Conservation (phyloP, 768 basidiomycete species). For the Leucocoprinus leucothites region DNA sequence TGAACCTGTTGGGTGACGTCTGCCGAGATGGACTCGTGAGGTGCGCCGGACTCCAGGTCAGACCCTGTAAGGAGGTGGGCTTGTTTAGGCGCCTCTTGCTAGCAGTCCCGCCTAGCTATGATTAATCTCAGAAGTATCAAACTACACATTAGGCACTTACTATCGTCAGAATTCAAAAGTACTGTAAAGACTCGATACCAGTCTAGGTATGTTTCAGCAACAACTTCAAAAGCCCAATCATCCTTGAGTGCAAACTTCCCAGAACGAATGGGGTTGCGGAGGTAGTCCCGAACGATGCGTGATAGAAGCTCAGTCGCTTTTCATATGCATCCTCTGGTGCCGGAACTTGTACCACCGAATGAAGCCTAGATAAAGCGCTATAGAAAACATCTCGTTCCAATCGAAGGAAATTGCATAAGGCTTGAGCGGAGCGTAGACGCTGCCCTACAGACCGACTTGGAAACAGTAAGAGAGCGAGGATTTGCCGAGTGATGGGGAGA, state of each 20-base stretch:
- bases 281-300: slow-evolving; percentile 1
- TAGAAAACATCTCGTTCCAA: not conserved
- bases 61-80: not conserved
- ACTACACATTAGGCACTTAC: not conserved
- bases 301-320: not conserved
- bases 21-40: no score
- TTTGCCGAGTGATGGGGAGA: not conserved
- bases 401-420: not conserved
- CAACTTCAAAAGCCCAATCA: not conserved
- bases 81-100: no score
- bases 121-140: not conserved
- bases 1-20: no score
- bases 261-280: not conserved
- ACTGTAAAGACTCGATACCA: not conserved
- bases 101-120: not conserved
- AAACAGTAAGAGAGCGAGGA: not conserved
- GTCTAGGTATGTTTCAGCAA: not conserved
- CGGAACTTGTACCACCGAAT: not conserved
- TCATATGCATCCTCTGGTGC: not conserved
- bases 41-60: not conserved
- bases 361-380: not conserved
- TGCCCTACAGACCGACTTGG: no score
- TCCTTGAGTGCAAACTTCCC: not conserved
- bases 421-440: not conserved
- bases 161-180: not conserved